Evolutionary conservation across 139 green algal species (phyloP), one percentile per base, ranked within the genome.

Genomic region (Auxenochlorella pyrenoidosa): DNA sequence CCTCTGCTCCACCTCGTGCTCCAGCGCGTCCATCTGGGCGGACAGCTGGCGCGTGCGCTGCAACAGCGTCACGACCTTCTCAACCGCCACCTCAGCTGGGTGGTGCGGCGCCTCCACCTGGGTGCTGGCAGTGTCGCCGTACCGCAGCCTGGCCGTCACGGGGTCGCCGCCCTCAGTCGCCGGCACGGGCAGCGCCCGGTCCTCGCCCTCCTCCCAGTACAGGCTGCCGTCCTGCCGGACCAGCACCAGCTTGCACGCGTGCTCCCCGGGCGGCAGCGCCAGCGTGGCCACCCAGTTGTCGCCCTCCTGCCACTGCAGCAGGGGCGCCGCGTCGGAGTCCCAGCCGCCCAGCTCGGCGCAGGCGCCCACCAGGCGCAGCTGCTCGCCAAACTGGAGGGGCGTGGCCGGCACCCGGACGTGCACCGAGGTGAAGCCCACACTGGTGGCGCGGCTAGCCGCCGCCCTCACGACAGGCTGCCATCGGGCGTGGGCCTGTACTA

Each of bases 131-230:
- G 78, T 83, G n/a, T 51, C n/a, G 51, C 54, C 54, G 26, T 71
- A 83, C 1, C 51, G 78, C 51, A 83, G 41, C 13, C 15, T 44
- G n/a, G 36, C 70, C 6, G 51, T 60, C 16, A 38, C 32, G 0
- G 78, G n/a, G 2, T 16, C 51, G 1, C 10, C 13, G 1, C 38
- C 22, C 34, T 59, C 51, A 3, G 78, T 28, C 0, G 54, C n/a
- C 4, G 36, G n/a, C 72, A 96, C 91, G 85, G 88, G 93, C 82
- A 96, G 90, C 30, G 71, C 60, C 12, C 94, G 92, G 86, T 97
- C 95, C 28, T 88, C 79, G 22, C 94, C 92, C 38, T 85, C 85
- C 85, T 97, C 95, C 95, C 94, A 97, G 2, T 89, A 36, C 41
- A 79, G 58, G 58, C 18, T 15, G 38, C 41, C 30, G 22, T 41